Conservation (phyloP, 108 stramenopile species). For the Cyclotella choctawhatcheeana region DNA sequence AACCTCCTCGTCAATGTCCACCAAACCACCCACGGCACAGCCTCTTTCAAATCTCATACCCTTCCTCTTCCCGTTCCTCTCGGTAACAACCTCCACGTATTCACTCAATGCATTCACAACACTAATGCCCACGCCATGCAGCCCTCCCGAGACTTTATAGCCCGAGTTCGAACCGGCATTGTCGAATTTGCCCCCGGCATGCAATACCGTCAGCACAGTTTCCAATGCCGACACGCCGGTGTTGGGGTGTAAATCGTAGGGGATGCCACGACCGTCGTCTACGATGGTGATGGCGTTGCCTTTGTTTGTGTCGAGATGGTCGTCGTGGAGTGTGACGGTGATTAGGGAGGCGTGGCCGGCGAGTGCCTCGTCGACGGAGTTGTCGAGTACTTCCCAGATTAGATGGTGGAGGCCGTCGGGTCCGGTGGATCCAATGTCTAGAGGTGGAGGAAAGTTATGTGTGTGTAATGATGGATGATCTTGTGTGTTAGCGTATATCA, state of each 20-base stretch:
- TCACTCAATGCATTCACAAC: conserved; percentile 95
- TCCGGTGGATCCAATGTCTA: conserved; percentile 92
- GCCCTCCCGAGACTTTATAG: conserved; percentile 93
- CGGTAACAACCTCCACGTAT: conserved; percentile 63
- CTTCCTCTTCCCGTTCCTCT: conserved; percentile 18
- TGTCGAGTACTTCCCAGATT: conserved; percentile 96
- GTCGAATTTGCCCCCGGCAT: conserved; percentile 98
- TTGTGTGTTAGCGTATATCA: too few species aligned
- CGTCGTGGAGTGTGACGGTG: conserved; percentile 66
- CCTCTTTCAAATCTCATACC: conserved; percentile 84
- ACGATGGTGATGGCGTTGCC: conserved; percentile 69
- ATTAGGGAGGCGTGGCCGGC: conserved; percentile 90
- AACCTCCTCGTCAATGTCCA: conserved; percentile 34
- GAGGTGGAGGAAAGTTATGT: not conserved
- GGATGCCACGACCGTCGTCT: conserved; percentile 96
- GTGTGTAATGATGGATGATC: too few species aligned
- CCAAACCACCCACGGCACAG: conserved; percentile 59
- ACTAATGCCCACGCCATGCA: conserved; percentile 96
- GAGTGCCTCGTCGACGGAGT: conserved; percentile 94
- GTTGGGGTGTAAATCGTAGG: conserved; percentile 84
- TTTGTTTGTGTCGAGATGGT: conserved; percentile 29
- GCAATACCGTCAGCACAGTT: conserved; percentile 94
- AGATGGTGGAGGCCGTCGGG: conserved; percentile 95
- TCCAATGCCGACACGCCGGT: conserved; percentile 86
- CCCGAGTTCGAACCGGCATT: conserved; percentile 80